Percentiles rank a stretch among this genome's conserved stretches.
Conservation (phyloP, 139 green algal species). For the Volvox reticuliferus region DNA sequence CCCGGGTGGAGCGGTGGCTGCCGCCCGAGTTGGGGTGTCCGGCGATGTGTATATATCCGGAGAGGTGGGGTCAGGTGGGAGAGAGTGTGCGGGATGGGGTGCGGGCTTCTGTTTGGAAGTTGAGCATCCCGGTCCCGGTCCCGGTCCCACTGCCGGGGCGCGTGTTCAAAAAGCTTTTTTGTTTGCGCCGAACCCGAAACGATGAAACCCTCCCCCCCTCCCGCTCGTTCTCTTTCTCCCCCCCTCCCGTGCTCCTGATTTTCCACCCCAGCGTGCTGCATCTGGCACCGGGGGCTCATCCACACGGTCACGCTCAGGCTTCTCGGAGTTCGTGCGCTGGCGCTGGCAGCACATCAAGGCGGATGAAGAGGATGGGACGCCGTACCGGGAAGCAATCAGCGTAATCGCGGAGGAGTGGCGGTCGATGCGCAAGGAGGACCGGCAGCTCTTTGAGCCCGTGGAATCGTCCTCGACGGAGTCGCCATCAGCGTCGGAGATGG, state of each 20-base stretch:
- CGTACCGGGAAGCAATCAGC: background rate
- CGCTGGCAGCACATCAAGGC: slow-evolving; percentile 15
- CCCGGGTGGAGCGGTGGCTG: too few species aligned
- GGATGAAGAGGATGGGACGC: background rate
- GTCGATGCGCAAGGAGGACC: background rate
- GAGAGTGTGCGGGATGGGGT: too few species aligned
- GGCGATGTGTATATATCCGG: too few species aligned
- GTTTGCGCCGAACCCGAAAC: background rate
- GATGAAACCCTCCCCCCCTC: background rate
- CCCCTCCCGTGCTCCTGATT: too few species aligned
- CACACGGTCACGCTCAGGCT: background rate
- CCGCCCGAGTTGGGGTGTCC: too few species aligned
- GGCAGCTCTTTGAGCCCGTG: background rate
- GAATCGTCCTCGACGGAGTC: too few species aligned
- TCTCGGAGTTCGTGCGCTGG: background rate
- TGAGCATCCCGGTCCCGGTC: too few species aligned
- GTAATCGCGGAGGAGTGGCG: slow-evolving; percentile 30
- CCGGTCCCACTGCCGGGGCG: too few species aligned
- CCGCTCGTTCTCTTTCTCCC: background rate
- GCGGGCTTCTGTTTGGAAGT: too few species aligned
- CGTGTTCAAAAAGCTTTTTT: too few species aligned
- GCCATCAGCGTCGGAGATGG: background rate
- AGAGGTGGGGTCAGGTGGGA: too few species aligned
- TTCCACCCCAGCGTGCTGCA: background rate
- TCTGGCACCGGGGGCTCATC: background rate